phyloP scores from a whole-genome alignment of 176 grass and related monocot species.

The Phoenix roebelenii region DNA sequence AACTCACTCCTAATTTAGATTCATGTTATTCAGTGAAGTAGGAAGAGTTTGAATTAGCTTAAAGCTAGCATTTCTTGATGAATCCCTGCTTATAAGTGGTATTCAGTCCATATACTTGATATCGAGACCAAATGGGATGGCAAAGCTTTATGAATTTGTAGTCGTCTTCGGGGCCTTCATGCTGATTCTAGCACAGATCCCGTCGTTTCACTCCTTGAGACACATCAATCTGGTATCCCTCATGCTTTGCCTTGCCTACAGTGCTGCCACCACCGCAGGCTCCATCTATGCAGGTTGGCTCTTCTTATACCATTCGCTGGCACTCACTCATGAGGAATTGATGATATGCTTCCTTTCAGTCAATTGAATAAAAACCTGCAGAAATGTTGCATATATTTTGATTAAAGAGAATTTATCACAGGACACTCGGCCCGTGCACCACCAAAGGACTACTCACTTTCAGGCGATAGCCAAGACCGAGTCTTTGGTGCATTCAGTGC shows the following conservation, averaged over 20 bases:
- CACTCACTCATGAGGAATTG: no score
- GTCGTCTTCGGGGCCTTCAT: slow-evolving; percentile 69
- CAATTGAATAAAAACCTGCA: no score
- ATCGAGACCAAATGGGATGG: slow-evolving; percentile 43
- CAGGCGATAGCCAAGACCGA: slow-evolving; percentile 24
- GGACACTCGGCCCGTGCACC: slow-evolving; percentile 39
- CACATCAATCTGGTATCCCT: slow-evolving; percentile 82
- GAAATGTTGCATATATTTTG: no score
- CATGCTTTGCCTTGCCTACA: slow-evolving; percentile 62
- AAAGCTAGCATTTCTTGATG: no score
- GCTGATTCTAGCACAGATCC: slow-evolving; percentile 53
- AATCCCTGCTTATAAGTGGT: no score
- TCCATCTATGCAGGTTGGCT: slow-evolving; percentile 52
- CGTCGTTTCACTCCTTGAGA: slow-evolving; percentile 81
- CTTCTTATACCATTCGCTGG: no score
- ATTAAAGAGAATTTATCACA: not conserved
- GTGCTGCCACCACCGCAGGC: slow-evolving; percentile 62
- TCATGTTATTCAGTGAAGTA: no score
- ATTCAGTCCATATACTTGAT: slow-evolving; percentile 75
- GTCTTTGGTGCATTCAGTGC: slow-evolving; percentile 68
- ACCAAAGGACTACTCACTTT: slow-evolving; percentile 53
- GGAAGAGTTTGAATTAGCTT: no score
- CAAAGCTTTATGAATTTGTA: slow-evolving; percentile 78
- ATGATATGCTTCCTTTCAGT: no score
- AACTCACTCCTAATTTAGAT: not conserved